These are phyloP conservation scores for Rubia peregrina DNA, from an alignment of 305 asterid genomes.

Conservation along the genomic window DNA sequence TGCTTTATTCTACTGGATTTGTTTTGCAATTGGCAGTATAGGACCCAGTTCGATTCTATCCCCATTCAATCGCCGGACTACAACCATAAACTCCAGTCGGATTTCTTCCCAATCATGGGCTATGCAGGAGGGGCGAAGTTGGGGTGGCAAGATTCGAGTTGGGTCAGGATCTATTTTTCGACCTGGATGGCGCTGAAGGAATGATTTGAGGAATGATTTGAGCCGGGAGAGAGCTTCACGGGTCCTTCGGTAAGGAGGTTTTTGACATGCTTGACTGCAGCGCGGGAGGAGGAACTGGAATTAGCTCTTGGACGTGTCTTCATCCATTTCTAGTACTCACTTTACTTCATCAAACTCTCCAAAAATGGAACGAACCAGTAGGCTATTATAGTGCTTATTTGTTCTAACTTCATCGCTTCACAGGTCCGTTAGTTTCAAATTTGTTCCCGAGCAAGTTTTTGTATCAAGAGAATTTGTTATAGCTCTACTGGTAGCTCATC, in stretches of 20 bases:
- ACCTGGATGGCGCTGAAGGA: conserved; percentile 49
- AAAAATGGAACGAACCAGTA: not conserved
- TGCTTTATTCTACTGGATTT: too few relatives aligned
- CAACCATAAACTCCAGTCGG: conserved; percentile 34
- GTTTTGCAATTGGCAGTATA: conserved; percentile 23
- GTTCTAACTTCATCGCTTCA: conserved; percentile 20
- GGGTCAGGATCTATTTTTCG: conserved; percentile 71
- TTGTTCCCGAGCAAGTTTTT: conserved; percentile 71
- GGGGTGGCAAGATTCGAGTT: conserved; percentile 66
- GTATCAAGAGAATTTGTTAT: conserved; percentile 66
- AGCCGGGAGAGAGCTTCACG: too few relatives aligned
- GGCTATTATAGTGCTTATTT: conserved; percentile 1
- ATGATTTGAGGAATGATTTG: too few relatives aligned
- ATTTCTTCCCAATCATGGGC: conserved; percentile 34
- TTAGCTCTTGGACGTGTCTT: conserved; percentile 91
- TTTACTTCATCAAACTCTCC: conserved; percentile 14
- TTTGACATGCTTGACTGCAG: too few relatives aligned
- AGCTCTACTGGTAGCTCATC: conserved; percentile 66
- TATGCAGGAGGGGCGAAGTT: conserved; percentile 37
- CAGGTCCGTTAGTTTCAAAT: conserved; percentile 98
- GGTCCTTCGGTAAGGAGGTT: too few relatives aligned
- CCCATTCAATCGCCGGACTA: conserved; percentile 42
- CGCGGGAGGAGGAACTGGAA: too few relatives aligned
- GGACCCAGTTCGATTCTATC: conserved; percentile 43
- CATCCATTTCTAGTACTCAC: conserved; percentile 75